phyloP scores from a whole-genome alignment of 2,329 filamentous ascomycete genomes.

The Epichloe elymi region DNA sequence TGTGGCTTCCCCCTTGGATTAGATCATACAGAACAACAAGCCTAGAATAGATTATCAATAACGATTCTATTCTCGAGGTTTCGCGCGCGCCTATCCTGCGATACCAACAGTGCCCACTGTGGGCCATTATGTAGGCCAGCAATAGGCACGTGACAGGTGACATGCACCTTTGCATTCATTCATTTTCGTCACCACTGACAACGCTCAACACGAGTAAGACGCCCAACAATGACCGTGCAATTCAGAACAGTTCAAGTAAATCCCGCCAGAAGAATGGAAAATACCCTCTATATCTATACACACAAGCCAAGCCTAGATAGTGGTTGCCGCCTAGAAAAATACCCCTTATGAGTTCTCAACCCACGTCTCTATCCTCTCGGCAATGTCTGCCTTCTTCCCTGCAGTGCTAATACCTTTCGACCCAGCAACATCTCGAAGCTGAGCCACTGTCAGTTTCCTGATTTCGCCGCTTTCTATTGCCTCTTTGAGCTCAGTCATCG shows the following conservation, averaged over 20 bases:
- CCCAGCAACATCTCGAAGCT: slow-evolving; percentile 35
- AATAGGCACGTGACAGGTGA: no score
- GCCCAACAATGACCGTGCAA: background rate
- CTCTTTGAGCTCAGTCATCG: slow-evolving; percentile 32
- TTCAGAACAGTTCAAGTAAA: no score
- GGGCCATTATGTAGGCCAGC: no score
- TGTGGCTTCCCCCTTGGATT: no score
- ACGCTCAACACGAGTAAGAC: background rate
- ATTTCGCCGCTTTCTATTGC: slow-evolving; percentile 33
- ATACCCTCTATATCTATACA: background rate
- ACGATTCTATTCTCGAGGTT: no score
- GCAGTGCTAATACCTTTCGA: slow-evolving; percentile 33
- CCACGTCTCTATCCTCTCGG: slow-evolving; percentile 45
- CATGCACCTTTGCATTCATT: no score
- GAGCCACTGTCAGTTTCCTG: slow-evolving; percentile 40
- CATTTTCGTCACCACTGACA: background rate
- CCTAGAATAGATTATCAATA: no score
- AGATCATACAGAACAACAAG: no score
- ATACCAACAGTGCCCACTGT: no score
- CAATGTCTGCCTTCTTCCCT: slow-evolving; percentile 40
- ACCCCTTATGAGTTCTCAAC: slow-evolving; percentile 25
- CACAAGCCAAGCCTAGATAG: background rate
- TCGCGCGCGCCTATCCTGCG: no score
- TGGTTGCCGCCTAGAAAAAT: no score
- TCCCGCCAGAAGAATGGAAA: background rate